Conservation (phyloP, 2,329 filamentous ascomycete species). For the Thelonectria olida region DNA sequence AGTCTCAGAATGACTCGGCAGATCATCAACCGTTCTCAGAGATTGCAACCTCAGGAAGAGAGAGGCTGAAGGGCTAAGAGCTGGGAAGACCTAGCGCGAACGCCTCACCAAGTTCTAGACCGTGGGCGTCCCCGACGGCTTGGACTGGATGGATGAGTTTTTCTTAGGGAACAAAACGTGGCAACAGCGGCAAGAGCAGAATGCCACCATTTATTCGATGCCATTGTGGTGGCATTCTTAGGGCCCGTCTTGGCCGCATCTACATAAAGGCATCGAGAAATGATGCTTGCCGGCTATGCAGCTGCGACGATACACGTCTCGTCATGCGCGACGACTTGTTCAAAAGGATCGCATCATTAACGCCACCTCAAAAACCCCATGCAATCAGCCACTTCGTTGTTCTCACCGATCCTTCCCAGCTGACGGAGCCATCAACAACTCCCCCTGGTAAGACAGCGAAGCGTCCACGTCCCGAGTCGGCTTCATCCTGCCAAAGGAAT, state of each 20-base stretch:
- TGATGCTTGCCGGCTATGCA: no score
- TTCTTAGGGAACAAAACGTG: no score
- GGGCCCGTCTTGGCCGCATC: background rate
- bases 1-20: slow-evolving; percentile 1
- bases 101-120: background rate
- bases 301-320: no score
- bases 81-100: background rate
- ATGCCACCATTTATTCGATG: background rate
- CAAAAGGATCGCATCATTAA: no score
- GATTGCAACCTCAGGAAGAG: background rate
- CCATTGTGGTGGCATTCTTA: background rate
- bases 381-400: no score
- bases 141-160: no score
- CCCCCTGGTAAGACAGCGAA: background rate
- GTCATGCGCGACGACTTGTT: no score
- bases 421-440: background rate
- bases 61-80: background rate
- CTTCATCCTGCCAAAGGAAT: background rate
- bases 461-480: background rate
- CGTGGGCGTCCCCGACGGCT: no score
- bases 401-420: no score
- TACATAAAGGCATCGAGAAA: no score
- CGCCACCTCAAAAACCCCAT: no score
- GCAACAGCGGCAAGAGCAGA: no score
- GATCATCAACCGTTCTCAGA: background rate